Conservation (phyloP, 495 filamentous ascomycete species). For the Aspergillus incahuasiensis region DNA sequence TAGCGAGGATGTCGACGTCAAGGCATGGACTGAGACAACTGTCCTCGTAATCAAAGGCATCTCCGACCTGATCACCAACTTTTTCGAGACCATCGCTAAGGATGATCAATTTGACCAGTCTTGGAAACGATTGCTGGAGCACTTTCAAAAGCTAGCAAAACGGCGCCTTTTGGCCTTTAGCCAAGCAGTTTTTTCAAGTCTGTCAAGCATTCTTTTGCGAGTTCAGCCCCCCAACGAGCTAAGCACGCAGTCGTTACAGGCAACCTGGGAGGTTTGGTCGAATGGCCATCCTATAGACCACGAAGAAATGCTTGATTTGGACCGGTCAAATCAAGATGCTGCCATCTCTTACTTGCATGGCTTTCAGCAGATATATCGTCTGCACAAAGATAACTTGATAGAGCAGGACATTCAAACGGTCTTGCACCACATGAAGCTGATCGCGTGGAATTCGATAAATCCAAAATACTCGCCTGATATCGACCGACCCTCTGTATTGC, state of each 20-base stretch:
- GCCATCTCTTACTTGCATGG: constrained; percentile 72
- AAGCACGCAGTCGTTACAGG: constrained; percentile 52
- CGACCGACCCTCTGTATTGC: constrained; percentile 76
- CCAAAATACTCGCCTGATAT: constrained; percentile 75
- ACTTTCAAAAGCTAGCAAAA: constrained; percentile 57
- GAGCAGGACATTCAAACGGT: constrained; percentile 53
- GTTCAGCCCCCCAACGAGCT: constrained; percentile 43
- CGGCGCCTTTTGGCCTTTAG: constrained; percentile 63
- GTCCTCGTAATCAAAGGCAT: constrained; percentile 68
- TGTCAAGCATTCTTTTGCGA: constrained; percentile 62
- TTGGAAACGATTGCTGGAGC: constrained; percentile 65
- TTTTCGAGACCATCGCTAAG: constrained; percentile 55
- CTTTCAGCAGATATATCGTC: constrained; percentile 72
- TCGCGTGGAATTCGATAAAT: constrained; percentile 65
- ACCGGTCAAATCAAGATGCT: constrained; percentile 65
- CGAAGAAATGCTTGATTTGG: constrained; percentile 41
- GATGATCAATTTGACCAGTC: constrained; percentile 56
- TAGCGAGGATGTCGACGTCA: constrained; percentile 27
- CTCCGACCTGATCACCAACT: constrained; percentile 61
- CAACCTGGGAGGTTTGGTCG: constrained; percentile 71
- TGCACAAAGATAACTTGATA: constrained; percentile 63
- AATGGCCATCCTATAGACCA: constrained; percentile 52
- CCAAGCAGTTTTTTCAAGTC: constrained; percentile 63
- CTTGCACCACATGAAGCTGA: constrained; percentile 51
- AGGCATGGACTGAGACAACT: constrained; percentile 71